A percentile compares a stretch with the other conserved stretches of the same genome.
Conservation (phyloP, 2,329 filamentous ascomycete species). For the Aureobasidium namibiae region DNA sequence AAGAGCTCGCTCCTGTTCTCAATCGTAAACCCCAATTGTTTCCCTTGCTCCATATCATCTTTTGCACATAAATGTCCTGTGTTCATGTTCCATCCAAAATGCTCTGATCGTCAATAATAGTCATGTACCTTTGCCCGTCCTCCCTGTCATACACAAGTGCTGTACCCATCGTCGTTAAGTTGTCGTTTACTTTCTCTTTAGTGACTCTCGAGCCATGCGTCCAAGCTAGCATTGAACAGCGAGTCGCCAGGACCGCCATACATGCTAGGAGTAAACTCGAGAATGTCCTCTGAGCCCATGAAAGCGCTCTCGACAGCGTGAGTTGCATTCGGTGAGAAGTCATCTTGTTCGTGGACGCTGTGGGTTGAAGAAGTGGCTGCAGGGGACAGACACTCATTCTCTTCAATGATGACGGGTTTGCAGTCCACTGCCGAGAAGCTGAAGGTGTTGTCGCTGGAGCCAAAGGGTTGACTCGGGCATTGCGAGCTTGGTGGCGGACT, state of each 20-base stretch:
- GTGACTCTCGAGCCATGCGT: slow-evolving; percentile 11
- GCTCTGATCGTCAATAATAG: not conserved
- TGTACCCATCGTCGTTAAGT: not conserved
- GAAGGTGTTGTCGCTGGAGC: slow-evolving; percentile 7
- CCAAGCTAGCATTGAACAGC: slow-evolving; percentile 8
- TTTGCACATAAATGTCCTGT: not conserved
- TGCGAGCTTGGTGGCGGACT: slow-evolving; percentile 9
- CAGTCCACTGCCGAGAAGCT: slow-evolving; percentile 14
- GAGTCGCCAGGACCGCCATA: slow-evolving; percentile 6
- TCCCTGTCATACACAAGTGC: not conserved
- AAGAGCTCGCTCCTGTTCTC: not conserved
- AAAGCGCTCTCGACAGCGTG: slow-evolving; percentile 8
- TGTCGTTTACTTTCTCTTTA: not conserved
- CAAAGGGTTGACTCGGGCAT: slow-evolving; percentile 7
- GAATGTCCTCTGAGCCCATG: slow-evolving; percentile 11
- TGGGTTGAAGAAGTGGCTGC: slow-evolving; percentile 1
- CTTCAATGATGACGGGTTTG: slow-evolving; percentile 13
- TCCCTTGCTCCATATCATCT: not conserved
- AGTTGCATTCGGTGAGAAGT: not conserved
- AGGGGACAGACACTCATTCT: slow-evolving; percentile 10
- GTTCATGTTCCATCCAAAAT: not conserved
- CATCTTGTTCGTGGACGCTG: not conserved
- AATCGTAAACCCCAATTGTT: not conserved
- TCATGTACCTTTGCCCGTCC: not conserved
- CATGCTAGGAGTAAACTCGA: slow-evolving; percentile 13